Conservation (phyloP, 2,329 filamentous ascomycete genomes). For the Pseudogymnoascus pannorum region DNA sequence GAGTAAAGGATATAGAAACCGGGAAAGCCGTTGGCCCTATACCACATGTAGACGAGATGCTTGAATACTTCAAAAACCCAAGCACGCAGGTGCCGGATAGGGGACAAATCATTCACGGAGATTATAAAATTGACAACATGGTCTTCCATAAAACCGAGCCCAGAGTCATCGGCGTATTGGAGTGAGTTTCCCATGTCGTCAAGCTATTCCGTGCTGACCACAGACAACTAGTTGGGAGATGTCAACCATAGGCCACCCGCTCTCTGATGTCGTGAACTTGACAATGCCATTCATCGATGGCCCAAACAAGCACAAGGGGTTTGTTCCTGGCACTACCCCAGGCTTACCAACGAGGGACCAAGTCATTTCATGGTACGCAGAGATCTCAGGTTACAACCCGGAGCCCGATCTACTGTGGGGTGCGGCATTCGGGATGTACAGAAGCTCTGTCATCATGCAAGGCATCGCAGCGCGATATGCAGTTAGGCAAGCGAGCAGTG, state of each 20-base stretch:
- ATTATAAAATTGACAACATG: slow-evolving; percentile 92
- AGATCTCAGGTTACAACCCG: slow-evolving; percentile 65
- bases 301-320: slow-evolving; percentile 33
- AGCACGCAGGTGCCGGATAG: slow-evolving; percentile 67
- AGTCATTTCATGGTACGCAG: slow-evolving; percentile 58
- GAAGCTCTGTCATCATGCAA: slow-evolving; percentile 60
- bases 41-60: slow-evolving; percentile 74
- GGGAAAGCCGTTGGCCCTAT: slow-evolving; percentile 70
- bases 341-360: slow-evolving; percentile 47
- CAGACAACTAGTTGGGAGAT: slow-evolving; percentile 70
- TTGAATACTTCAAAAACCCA: slow-evolving; percentile 67
- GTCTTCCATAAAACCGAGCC: slow-evolving; percentile 86
- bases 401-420: slow-evolving; percentile 54
- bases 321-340: slow-evolving; percentile 42
- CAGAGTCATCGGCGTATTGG: slow-evolving; percentile 82
- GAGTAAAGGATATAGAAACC: slow-evolving; percentile 68
- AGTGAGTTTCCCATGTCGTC: slow-evolving; percentile 45
- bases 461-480: slow-evolving; percentile 89
- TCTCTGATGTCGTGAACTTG: slow-evolving; percentile 84
- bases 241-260: slow-evolving; percentile 92
- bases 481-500: slow-evolving; percentile 80
- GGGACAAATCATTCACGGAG: slow-evolving; percentile 78
- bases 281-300: slow-evolving; percentile 40
- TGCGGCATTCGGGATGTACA: slow-evolving; percentile 55
- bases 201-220: background rate